These are phyloP conservation scores for Erodium trifolium DNA, from an alignment of 441 rosid genomes.

Conservation along the genomic window DNA sequence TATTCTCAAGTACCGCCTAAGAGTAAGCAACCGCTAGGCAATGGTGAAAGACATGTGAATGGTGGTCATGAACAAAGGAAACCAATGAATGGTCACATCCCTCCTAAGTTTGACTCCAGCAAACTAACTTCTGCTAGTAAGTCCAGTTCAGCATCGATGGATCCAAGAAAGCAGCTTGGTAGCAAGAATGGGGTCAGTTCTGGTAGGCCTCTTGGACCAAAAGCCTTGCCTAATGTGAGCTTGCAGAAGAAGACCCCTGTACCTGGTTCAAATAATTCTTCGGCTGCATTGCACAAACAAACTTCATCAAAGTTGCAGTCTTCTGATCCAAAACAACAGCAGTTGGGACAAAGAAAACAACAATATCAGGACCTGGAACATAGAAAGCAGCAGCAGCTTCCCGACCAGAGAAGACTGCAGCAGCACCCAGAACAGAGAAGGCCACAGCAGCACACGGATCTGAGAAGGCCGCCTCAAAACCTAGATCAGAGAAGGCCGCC, in stretches of 20 bases:
- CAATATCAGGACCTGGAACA: too few species aligned
- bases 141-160: constrained; percentile 9
- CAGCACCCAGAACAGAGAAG: too few species aligned
- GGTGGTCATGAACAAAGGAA: constrained; percentile 33
- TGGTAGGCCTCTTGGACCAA: too few species aligned
- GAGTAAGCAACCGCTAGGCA: constrained; percentile 42
- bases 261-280: not conserved
- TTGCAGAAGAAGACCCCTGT: constrained; percentile 22
- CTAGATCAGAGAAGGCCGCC: not conserved
- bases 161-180: constrained; percentile 39
- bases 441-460: too few species aligned
- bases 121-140: constrained; percentile 35
- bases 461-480: not conserved
- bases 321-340: constrained; percentile 30
- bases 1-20: constrained; percentile 39
- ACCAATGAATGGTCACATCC: constrained; percentile 36
- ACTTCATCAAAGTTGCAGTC: constrained; percentile 38
- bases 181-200: constrained; percentile 43
- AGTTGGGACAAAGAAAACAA: not conserved
- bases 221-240: too few species aligned
- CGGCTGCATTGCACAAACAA: constrained; percentile 33
- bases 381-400: too few species aligned
- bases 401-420: too few species aligned
- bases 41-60: constrained; percentile 34
- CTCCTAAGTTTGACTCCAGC: constrained; percentile 30